A percentile compares a stretch with the other conserved stretches of the same genome.
Conservation (phyloP, 495 filamentous ascomycete genomes). For the Trichoderma virens region DNA sequence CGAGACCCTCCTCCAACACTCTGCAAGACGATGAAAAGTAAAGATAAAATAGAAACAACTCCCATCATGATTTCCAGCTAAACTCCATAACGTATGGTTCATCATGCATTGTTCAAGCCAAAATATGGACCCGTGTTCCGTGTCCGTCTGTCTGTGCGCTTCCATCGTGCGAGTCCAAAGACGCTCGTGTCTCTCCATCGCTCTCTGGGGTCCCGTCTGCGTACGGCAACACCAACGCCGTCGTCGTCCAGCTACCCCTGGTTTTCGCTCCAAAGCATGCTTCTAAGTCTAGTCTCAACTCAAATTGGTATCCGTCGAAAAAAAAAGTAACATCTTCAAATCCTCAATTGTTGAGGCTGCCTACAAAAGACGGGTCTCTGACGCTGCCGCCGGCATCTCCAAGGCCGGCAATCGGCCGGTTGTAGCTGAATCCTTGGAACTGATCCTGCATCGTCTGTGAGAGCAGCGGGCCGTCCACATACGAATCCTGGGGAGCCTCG, state of each 20-base stretch:
- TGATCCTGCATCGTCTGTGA: slow-evolving; percentile 93
- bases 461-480: slow-evolving; percentile 85
- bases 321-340: neutral
- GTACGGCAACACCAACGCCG: neutral
- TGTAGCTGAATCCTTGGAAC: slow-evolving; percentile 94
- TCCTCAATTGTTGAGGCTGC: slow-evolving; percentile 34
- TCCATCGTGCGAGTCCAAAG: neutral
- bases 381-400: slow-evolving; percentile 91
- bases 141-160: neutral
- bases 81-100: neutral
- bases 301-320: slow-evolving; percentile 4
- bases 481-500: slow-evolving; percentile 85
- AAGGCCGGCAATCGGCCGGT: slow-evolving; percentile 87
- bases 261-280: neutral
- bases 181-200: neutral
- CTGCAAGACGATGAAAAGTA: neutral
- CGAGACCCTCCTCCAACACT: neutral
- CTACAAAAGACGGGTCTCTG: slow-evolving; percentile 63
- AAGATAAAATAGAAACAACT: neutral
- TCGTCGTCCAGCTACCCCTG: neutral
- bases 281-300: slow-evolving; percentile 6
- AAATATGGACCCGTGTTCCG: neutral
- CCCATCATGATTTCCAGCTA: neutral
- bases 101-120: slow-evolving; percentile 2
- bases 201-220: neutral